phyloP scores from a whole-genome alignment of 139 green algal species.

The Pseudopediastrum boryanum region DNA sequence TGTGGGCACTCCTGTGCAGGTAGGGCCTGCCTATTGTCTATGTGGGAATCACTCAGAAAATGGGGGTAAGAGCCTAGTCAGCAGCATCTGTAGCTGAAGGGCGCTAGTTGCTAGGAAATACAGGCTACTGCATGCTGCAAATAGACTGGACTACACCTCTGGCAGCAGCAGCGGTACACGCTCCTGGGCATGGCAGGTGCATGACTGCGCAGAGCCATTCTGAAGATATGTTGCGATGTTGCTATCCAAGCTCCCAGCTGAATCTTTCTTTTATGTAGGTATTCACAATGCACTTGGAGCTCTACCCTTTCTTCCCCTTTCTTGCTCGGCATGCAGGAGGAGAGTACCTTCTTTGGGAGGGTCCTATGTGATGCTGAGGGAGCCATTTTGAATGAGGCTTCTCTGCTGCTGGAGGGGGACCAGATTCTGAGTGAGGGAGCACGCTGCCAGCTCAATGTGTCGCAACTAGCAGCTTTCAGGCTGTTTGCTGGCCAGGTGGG shows the following conservation, averaged over 20 bases:
- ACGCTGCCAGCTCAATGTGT: slow-evolving; percentile 75
- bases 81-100: not conserved
- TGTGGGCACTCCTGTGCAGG: slow-evolving; percentile 43
- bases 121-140: not conserved
- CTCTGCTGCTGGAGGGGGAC: slow-evolving; percentile 81
- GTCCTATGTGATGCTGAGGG: slow-evolving; percentile 56
- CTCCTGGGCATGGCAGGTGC: too few species aligned
- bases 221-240: not conserved
- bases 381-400: slow-evolving; percentile 67
- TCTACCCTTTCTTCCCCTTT: not conserved
- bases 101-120: not conserved
- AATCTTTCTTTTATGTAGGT: not conserved
- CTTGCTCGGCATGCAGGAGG: slow-evolving; percentile 50
- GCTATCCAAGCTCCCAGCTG: not conserved
- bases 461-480: slow-evolving; percentile 40
- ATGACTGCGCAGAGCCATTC: too few species aligned
- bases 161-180: too few species aligned
- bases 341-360: slow-evolving; percentile 69
- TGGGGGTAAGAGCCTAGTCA: not conserved
- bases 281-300: not conserved
- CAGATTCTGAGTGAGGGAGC: slow-evolving; percentile 56
- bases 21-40: not conserved
- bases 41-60: not conserved
- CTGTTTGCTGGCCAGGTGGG: slow-evolving; percentile 47
- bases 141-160: too few species aligned